These are phyloP conservation scores for Fusarium multiceps DNA, from an alignment of 2,329 filamentous ascomycete genomes.

Conservation along the genomic window DNA sequence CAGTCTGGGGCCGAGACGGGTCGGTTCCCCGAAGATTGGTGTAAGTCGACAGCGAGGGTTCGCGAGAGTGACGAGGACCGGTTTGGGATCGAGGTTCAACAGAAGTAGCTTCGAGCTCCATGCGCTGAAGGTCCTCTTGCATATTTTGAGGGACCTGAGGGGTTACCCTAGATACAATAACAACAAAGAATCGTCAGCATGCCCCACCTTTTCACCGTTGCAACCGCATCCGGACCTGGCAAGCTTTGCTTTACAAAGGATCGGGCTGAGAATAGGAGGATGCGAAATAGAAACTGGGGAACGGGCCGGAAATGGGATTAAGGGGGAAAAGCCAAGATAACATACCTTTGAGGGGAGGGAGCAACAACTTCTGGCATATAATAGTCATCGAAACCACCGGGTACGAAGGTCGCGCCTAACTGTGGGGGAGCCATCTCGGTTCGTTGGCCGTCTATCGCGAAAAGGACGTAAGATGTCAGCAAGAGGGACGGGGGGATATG, in stretches of 20 bases:
- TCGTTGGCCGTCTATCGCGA: conserved; percentile 46
- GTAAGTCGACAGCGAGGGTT: conserved; percentile 58
- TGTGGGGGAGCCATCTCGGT: conserved; percentile 47
- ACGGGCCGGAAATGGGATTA: conserved; percentile 28
- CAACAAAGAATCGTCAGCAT: conserved; percentile 53
- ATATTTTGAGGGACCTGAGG: conserved; percentile 97
- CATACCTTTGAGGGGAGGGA: conserved; percentile 68
- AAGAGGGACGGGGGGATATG: conserved; percentile 44
- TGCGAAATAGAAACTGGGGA: conserved; percentile 38
- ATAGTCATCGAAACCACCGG: conserved; percentile 68
- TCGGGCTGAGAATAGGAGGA: conserved; percentile 27
- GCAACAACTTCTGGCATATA: conserved; percentile 71
- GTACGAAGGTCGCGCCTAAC: conserved; percentile 68
- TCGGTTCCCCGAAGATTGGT: conserved; percentile 47
- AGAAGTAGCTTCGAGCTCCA: conserved; percentile 82
- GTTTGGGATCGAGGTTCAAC: conserved; percentile 51
- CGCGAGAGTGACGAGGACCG: conserved; percentile 54
- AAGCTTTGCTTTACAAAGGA: conserved; percentile 36
- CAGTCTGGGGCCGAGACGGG: conserved; percentile 48
- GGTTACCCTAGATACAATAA: conserved; percentile 75
- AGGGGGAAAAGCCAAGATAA: conserved; percentile 36
- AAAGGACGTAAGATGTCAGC: conserved; percentile 48
- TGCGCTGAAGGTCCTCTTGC: conserved; percentile 90
- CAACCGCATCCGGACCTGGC: conserved; percentile 42
- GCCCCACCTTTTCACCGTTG: conserved; percentile 50